Conservation (phyloP, 345 rosid genomes). For the Sonneratia alba region DNA sequence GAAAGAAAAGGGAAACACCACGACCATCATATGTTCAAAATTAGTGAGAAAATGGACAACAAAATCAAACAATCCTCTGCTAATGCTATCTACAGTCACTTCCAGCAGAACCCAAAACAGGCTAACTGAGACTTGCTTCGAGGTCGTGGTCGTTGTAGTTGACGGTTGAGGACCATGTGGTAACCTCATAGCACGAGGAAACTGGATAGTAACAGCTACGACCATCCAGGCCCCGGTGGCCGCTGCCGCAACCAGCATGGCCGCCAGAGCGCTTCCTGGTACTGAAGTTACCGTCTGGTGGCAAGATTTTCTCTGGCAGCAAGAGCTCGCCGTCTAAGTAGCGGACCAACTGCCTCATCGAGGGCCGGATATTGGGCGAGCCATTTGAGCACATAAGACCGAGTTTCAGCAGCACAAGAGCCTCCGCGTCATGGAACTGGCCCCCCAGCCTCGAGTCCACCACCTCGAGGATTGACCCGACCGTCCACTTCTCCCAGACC, state of each 20-base stretch:
- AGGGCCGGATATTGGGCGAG: neutral
- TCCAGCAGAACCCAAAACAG: conserved; percentile 17
- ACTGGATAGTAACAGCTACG: too few relatives aligned
- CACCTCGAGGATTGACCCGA: neutral
- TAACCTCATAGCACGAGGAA: conserved; percentile 7
- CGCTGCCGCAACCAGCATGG: too few relatives aligned
- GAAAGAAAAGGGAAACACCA: neutral
- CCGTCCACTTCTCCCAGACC: neutral
- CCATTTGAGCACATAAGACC: neutral
- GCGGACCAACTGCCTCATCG: neutral
- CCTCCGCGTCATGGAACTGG: neutral
- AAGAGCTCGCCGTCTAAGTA: neutral
- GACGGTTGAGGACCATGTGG: conserved; percentile 22
- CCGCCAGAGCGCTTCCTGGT: too few relatives aligned
- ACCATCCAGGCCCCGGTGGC: too few relatives aligned
- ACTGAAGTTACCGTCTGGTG: too few relatives aligned
- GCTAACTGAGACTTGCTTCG: conserved; percentile 32
- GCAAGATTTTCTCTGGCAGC: too few relatives aligned
- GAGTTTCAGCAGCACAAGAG: neutral
- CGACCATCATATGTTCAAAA: neutral
- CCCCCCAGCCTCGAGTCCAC: neutral
- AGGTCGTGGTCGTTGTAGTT: conserved; percentile 27
- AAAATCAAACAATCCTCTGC: neutral
- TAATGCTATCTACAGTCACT: conserved; percentile 16
- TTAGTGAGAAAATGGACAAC: neutral